Percentiles rank a stretch among this genome's conserved stretches.
Conservation (phyloP, 805 yeast genomes). For the Candida cerambycidarum region DNA sequence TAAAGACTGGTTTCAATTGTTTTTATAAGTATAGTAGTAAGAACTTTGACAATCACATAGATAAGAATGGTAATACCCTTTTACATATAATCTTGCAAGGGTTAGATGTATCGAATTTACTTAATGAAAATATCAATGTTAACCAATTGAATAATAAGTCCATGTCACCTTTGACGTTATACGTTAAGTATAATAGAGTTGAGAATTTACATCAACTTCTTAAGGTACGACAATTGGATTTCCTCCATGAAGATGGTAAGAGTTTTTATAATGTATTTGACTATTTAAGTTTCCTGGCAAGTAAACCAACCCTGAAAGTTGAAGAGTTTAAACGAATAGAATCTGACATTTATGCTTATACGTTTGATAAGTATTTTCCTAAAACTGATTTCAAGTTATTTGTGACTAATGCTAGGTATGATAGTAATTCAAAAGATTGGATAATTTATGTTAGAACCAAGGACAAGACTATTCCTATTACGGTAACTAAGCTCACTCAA, state of each 20-base stretch:
- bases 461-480: slow-evolving; percentile 13
- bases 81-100: slow-evolving; percentile 66
- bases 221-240: slow-evolving; percentile 45
- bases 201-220: slow-evolving; percentile 57
- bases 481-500: slow-evolving; percentile 22
- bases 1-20: slow-evolving; percentile 45
- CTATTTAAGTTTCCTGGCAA: slow-evolving; percentile 33
- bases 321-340: slow-evolving; percentile 26
- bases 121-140: slow-evolving; percentile 34
- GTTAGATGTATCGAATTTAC: slow-evolving; percentile 31
- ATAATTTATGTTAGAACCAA: slow-evolving; percentile 20
- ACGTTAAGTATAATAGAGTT: slow-evolving; percentile 64
- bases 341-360: slow-evolving; percentile 18
- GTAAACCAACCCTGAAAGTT: slow-evolving; percentile 21
- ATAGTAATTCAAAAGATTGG: slow-evolving; percentile 33
- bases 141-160: slow-evolving; percentile 60
- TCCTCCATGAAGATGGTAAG: slow-evolving; percentile 33
- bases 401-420: slow-evolving; percentile 37
- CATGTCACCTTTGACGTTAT: slow-evolving; percentile 70
- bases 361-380: slow-evolving; percentile 24
- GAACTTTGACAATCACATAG: slow-evolving; percentile 65
- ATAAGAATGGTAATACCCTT: slow-evolving; percentile 69
- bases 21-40: slow-evolving; percentile 39
- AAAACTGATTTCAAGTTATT: slow-evolving; percentile 12
- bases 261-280: slow-evolving; percentile 39